phyloP scores from a whole-genome alignment of 176 grass and related monocot species.

The Saccharum spontaneum region DNA sequence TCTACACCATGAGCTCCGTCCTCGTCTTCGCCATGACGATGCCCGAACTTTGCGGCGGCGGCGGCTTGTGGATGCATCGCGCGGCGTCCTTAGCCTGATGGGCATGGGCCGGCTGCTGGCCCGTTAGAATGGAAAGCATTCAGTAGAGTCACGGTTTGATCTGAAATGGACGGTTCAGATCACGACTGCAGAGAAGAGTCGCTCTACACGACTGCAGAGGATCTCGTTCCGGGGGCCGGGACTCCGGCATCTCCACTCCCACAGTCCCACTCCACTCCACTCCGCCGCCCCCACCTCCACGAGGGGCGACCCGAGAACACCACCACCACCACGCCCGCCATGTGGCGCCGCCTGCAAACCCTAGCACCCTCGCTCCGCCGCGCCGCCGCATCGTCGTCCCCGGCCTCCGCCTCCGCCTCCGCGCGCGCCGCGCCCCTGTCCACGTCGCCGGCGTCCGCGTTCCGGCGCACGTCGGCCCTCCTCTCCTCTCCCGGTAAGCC shows the following conservation, averaged over 20 bases:
- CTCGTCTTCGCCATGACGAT: constrained; percentile 61
- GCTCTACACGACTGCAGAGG: too few species aligned
- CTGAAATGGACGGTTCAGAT: too few species aligned
- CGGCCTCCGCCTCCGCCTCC: not conserved
- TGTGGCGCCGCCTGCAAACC: constrained; percentile 52
- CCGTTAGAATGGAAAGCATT: too few species aligned
- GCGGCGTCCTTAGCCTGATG: too few species aligned
- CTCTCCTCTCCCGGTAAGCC: constrained; percentile 11
- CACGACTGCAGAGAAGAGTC: too few species aligned
- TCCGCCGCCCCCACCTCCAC: not conserved
- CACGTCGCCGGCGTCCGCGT: constrained; percentile 4
- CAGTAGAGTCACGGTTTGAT: too few species aligned
- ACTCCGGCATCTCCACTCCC: too few species aligned
- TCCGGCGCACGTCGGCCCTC: constrained; percentile 1
- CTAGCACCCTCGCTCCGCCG: constrained; percentile 27
- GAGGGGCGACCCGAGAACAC: constrained; percentile 45
- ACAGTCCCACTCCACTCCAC: not conserved
- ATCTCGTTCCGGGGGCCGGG: too few species aligned
- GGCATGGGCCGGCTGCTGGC: too few species aligned
- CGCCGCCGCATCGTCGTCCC: constrained; percentile 15
- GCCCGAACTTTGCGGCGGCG: too few species aligned
- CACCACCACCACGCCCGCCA: constrained; percentile 1
- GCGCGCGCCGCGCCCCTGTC: not conserved
- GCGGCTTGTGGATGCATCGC: too few species aligned
- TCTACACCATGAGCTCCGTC: constrained; percentile 92